These are phyloP conservation scores for Suhomyces choctaworum DNA, from an alignment of 1,139 yeast genomes.

Conservation along the genomic window DNA sequence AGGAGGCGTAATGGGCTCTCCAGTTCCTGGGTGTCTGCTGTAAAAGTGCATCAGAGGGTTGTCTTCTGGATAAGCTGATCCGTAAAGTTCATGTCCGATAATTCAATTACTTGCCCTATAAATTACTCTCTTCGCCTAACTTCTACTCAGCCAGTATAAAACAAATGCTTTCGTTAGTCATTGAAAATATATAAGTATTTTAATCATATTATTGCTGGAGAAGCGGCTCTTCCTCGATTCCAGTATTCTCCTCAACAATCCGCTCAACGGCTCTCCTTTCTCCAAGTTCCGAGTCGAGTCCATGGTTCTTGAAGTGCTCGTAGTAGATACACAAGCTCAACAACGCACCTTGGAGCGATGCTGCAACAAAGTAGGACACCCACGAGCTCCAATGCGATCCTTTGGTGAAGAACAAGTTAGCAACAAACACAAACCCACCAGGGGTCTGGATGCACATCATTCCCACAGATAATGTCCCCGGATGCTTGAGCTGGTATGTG, in stretches of 20 bases:
- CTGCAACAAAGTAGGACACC: conserved; percentile 78
- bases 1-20: no score
- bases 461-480: conserved; percentile 76
- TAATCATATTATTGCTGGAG: not conserved
- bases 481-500: conserved; percentile 66
- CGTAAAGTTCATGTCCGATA: no score
- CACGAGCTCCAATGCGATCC: conserved; percentile 88
- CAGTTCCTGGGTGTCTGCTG: no score
- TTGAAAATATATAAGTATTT: no score
- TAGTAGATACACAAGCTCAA: conserved; percentile 53
- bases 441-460: conserved; percentile 92
- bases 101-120: no score
- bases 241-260: conserved; percentile 22
- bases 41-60: no score
- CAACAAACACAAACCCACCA: conserved; percentile 80
- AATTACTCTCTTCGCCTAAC: no score
- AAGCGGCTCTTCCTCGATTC: conserved; percentile 1
- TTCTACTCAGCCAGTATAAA: no score
- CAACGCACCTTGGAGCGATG: conserved; percentile 59
- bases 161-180: no score
- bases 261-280: conserved; percentile 37
- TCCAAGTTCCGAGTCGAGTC: conserved; percentile 29
- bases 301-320: conserved; percentile 33
- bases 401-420: conserved; percentile 65
- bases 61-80: no score